These are phyloP conservation scores for Fusarium sp. DNA, from an alignment of 2,329 filamentous ascomycete genomes.

Conservation along the genomic window DNA sequence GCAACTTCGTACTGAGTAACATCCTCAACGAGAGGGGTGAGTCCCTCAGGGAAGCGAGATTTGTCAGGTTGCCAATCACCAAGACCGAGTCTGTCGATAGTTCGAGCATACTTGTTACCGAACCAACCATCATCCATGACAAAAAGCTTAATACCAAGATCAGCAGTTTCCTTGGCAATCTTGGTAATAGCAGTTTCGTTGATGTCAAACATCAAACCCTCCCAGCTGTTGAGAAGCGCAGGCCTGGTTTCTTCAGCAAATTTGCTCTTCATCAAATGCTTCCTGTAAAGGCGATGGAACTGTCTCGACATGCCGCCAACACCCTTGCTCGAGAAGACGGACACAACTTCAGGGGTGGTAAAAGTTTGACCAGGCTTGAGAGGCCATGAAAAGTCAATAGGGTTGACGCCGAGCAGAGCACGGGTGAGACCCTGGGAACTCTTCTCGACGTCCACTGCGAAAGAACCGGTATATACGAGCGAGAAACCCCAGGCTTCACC, in stretches of 20 bases:
- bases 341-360: constrained; percentile 70
- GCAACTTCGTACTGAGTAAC: constrained; percentile 61
- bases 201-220: constrained; percentile 68
- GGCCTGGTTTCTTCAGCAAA: constrained; percentile 64
- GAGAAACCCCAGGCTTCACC: constrained; percentile 74
- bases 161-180: constrained; percentile 66
- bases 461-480: constrained; percentile 72
- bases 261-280: constrained; percentile 69
- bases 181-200: constrained; percentile 66
- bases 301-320: constrained; percentile 72
- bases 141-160: constrained; percentile 69
- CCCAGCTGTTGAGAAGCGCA: constrained; percentile 73
- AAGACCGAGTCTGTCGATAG: constrained; percentile 66
- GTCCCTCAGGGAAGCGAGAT: constrained; percentile 67
- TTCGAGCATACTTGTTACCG: constrained; percentile 66
- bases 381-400: constrained; percentile 68
- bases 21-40: constrained; percentile 61
- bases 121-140: constrained; percentile 78
- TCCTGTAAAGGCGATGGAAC: constrained; percentile 70
- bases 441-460: constrained; percentile 69
- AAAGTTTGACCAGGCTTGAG: constrained; percentile 67
- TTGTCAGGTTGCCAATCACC: constrained; percentile 73
- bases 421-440: constrained; percentile 71
- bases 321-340: constrained; percentile 68
- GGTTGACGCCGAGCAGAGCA: constrained; percentile 69